Conservation (phyloP, 2,329 filamentous ascomycete genomes). For the Colletotrichum sp. region DNA sequence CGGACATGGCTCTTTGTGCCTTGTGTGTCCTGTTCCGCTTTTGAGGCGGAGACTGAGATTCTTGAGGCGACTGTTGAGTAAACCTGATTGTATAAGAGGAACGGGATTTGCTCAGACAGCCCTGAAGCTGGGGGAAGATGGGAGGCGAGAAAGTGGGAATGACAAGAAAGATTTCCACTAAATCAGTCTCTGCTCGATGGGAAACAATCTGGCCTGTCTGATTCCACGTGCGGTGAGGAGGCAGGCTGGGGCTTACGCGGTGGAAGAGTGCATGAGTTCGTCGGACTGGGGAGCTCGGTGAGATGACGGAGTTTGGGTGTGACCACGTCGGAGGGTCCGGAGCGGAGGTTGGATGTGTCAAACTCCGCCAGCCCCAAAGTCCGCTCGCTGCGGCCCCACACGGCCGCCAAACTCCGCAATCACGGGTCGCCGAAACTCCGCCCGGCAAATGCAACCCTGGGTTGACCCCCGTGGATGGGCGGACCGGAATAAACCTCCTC, state of each 20-base stretch:
- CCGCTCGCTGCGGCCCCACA: slow-evolving; percentile 15
- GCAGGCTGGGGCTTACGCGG: neutral
- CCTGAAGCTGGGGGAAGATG: neutral
- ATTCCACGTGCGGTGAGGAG: neutral
- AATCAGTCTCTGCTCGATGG: neutral
- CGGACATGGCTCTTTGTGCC: neutral
- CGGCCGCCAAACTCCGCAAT: neutral
- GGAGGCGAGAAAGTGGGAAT: neutral
- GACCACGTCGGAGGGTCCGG: neutral
- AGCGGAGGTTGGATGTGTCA: slow-evolving; percentile 2
- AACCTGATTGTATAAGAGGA: neutral
- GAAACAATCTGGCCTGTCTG: neutral
- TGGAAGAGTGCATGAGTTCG: neutral
- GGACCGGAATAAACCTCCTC: neutral
- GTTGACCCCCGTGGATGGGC: neutral
- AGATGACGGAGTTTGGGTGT: neutral
- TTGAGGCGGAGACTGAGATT: neutral
- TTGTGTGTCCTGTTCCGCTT: neutral
- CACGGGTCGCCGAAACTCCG: slow-evolving; percentile 8
- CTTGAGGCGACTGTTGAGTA: neutral
- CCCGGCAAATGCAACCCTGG: neutral
- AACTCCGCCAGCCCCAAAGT: slow-evolving; percentile 10
- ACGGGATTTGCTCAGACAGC: neutral
- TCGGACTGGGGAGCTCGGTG: neutral
- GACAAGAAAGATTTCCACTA: neutral